Conservation (phyloP, 768 basidiomycete species). For the Kwoniella mangroviensis region DNA sequence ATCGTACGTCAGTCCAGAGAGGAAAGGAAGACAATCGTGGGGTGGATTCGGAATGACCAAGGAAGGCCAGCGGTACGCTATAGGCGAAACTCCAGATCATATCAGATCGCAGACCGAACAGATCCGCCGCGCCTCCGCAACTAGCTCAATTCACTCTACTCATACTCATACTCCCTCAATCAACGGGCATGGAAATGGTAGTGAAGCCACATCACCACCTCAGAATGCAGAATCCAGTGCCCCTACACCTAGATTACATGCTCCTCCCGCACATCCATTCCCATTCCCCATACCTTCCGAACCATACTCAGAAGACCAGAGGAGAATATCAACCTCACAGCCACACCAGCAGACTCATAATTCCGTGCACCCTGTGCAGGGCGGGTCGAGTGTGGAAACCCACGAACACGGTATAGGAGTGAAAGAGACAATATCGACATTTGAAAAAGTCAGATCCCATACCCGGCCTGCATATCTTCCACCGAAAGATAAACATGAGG, state of each 20-base stretch:
- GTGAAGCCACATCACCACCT: not conserved
- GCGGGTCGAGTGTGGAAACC: not conserved
- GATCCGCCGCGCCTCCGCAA: slow-evolving; percentile 9
- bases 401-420: slow-evolving; percentile 31
- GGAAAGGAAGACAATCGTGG: slow-evolving; percentile 20
- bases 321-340: slow-evolving; percentile 30
- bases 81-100: slow-evolving; percentile 15
- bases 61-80: slow-evolving; percentile 20
- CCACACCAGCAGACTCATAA: not conserved
- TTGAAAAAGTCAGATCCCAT: slow-evolving; percentile 50
- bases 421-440: slow-evolving; percentile 33
- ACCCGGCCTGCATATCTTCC: slow-evolving; percentile 53
- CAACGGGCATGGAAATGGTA: not conserved
- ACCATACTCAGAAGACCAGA: slow-evolving; percentile 18
- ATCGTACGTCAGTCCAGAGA: slow-evolving; percentile 10
- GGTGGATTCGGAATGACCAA: slow-evolving; percentile 30
- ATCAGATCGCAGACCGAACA: slow-evolving; percentile 14
- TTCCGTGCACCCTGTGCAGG: not conserved
- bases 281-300: slow-evolving; percentile 41
- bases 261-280: slow-evolving; percentile 51
- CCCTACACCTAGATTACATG: slow-evolving; percentile 34
- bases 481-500: slow-evolving; percentile 53
- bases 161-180: not conserved
- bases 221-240: not conserved
- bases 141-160: not conserved